Percentiles rank a stretch among this genome's conserved stretches.
phyloP scores from a whole-genome alignment of 202 grass and related monocot species.

The Setaria italica region DNA sequence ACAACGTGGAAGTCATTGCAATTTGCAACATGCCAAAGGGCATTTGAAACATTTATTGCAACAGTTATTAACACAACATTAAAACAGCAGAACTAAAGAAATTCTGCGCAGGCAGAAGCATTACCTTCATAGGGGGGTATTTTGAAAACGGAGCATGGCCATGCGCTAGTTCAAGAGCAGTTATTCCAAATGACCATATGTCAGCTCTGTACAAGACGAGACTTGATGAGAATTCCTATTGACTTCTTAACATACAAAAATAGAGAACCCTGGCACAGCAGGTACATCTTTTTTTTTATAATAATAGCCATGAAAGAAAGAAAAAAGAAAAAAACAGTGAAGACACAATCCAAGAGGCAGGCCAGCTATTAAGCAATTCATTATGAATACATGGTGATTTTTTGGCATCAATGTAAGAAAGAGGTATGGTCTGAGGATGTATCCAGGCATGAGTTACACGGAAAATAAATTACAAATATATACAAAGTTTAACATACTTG shows the following conservation, averaged over 20 bases:
- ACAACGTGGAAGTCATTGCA: background rate
- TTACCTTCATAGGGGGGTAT: slow-evolving; percentile 96
- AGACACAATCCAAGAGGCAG: background rate
- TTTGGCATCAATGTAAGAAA: slow-evolving; percentile 20
- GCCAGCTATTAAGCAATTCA: background rate
- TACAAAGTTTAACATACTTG: slow-evolving; percentile 73
- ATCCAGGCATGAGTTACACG: slow-evolving; percentile 8
- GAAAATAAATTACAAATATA: slow-evolving; percentile 27
- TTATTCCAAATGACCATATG: slow-evolving; percentile 99
- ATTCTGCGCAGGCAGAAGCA: background rate
- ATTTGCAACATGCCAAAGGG: background rate
- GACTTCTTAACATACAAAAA: slow-evolving; percentile 6
- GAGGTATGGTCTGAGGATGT: background rate
- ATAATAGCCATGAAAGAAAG: background rate
- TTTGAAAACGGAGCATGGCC: slow-evolving; percentile 95
- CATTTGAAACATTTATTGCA: slow-evolving; percentile 3
- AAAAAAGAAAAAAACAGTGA: background rate
- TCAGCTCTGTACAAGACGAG: slow-evolving; percentile 79
- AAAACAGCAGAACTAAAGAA: slow-evolving; percentile 20
- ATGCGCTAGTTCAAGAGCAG: slow-evolving; percentile 93
- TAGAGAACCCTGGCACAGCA: background rate
- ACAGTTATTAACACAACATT: background rate
- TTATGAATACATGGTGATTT: background rate
- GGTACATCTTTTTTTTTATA: background rate
- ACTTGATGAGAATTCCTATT: slow-evolving; percentile 24